Conservation (phyloP, 2,329 filamentous ascomycete genomes). For the Colletotrichum karsti region DNA sequence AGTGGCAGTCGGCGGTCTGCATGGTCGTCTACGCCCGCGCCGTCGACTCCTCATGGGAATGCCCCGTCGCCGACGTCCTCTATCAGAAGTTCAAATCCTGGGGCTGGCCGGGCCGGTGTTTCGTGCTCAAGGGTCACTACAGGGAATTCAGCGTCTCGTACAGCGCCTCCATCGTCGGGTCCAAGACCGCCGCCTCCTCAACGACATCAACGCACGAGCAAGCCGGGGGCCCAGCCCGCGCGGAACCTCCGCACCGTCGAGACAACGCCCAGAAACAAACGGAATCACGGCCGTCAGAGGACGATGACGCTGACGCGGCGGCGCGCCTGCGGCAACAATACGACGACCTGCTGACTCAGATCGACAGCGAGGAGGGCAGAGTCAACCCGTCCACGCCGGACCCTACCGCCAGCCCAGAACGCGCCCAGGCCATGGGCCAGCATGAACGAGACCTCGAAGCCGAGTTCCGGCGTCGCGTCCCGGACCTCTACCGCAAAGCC, state of each 20-base stretch:
- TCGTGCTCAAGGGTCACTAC: conserved; percentile 65
- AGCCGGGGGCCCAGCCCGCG: conserved; percentile 46
- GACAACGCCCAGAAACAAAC: not conserved
- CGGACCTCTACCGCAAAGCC: conserved; percentile 55
- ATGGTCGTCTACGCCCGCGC: conserved; percentile 63
- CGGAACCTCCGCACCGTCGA: conserved; percentile 36
- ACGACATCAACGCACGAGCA: too few species aligned
- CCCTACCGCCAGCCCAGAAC: conserved; percentile 38
- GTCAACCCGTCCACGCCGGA: conserved; percentile 2
- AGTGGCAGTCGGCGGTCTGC: conserved; percentile 55
- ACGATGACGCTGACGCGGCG: conserved; percentile 6
- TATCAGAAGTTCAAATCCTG: conserved; percentile 53
- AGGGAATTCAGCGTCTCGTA: conserved; percentile 63
- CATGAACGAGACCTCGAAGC: conserved; percentile 58
- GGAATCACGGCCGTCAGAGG: not conserved
- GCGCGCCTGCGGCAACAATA: conserved; percentile 7
- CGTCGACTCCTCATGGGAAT: conserved; percentile 59
- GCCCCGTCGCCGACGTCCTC: conserved; percentile 55
- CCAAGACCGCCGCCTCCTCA: conserved; percentile 48
- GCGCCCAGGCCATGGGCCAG: conserved; percentile 48
- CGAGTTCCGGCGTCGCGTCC: conserved; percentile 56
- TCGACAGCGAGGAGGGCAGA: conserved; percentile 19
- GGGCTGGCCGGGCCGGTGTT: conserved; percentile 60
- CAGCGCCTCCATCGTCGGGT: conserved; percentile 56
- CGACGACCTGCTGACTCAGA: conserved; percentile 11